phyloP scores from a whole-genome alignment of 768 basidiomycete genomes.

The Kwoniella botswanensis region DNA sequence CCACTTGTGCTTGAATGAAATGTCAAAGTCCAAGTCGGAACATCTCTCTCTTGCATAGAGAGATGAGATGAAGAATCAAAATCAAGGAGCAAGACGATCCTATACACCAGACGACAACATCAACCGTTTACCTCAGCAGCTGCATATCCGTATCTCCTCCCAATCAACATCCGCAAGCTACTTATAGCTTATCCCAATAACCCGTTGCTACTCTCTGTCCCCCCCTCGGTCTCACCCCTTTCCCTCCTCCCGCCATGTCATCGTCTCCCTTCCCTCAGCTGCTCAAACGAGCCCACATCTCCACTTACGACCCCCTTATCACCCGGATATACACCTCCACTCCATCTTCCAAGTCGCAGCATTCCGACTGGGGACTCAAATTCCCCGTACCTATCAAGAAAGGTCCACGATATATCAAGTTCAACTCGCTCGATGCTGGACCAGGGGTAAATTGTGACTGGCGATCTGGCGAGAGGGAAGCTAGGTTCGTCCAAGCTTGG shows the following conservation, averaged over 20 bases:
- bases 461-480: constrained; percentile 52
- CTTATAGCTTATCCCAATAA: neutral
- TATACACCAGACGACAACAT: too few species aligned
- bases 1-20: neutral
- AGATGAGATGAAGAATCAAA: too few species aligned
- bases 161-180: neutral
- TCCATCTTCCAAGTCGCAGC: constrained; percentile 40
- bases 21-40: constrained; percentile 2
- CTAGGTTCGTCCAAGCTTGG: constrained; percentile 51
- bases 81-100: too few species aligned
- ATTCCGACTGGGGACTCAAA: constrained; percentile 56
- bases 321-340: constrained; percentile 56
- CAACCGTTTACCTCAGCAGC: too few species aligned
- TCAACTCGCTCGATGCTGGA: constrained; percentile 49
- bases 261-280: constrained; percentile 51
- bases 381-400: constrained; percentile 37
- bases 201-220: neutral
- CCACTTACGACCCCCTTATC: constrained; percentile 54
- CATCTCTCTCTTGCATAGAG: neutral
- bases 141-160: neutral
- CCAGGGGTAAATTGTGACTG: constrained; percentile 50
- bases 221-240: neutral
- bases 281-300: constrained; percentile 49
- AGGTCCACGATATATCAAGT: constrained; percentile 50
- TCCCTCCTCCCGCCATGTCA: constrained; percentile 32